Conservation (phyloP, 2,329 filamentous ascomycete genomes). For the Pseudopithomyces chartarum region DNA sequence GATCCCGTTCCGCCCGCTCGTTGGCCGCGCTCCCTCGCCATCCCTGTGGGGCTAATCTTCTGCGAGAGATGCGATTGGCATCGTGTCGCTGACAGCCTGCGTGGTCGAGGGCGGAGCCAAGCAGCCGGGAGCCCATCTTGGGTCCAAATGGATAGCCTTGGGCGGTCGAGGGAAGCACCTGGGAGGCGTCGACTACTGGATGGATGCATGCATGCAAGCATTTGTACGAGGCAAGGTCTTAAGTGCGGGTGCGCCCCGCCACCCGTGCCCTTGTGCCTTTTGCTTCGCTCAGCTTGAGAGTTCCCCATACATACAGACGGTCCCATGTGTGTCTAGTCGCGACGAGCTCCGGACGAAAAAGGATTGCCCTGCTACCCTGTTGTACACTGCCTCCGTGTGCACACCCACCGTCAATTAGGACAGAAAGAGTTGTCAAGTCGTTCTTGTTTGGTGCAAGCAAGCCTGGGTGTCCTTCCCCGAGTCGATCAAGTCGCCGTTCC, state of each 20-base stretch:
- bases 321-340: background rate
- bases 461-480: too few species aligned
- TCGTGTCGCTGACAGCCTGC: constrained; percentile 34
- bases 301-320: background rate
- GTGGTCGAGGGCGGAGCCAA: constrained; percentile 17
- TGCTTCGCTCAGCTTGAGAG: constrained; percentile 1
- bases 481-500: too few species aligned
- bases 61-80: constrained; percentile 30
- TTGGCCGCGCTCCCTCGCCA: constrained; percentile 22
- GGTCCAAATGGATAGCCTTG: constrained; percentile 13
- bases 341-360: background rate
- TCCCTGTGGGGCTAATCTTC: constrained; percentile 39
- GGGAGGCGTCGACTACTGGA: constrained; percentile 7
- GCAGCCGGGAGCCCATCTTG: background rate
- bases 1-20: constrained; percentile 29
- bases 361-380: background rate
- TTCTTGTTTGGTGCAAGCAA: too few species aligned
- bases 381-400: background rate
- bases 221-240: constrained; percentile 23
- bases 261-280: constrained; percentile 25
- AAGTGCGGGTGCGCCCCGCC: constrained; percentile 37
- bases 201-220: too few species aligned
- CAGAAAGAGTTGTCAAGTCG: too few species aligned
- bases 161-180: background rate
- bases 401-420: too few species aligned